Evolutionary conservation across 108 stramenopile genomes (phyloP).

Genomic region (Nannochloropsis oceanica): DNA sequence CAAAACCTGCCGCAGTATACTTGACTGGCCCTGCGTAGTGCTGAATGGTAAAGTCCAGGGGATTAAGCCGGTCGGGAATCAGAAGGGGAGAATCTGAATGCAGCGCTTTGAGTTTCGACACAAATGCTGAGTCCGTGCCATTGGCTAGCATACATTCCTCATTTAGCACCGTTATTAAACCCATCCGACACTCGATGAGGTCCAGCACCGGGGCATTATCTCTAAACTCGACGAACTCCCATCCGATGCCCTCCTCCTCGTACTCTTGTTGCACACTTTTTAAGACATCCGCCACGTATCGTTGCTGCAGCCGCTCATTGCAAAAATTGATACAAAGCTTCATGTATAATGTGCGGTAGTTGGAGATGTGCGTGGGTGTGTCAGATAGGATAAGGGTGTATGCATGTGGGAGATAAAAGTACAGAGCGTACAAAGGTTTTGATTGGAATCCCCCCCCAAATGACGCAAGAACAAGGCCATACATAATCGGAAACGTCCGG

Average conservation of each 20-base stretch:
- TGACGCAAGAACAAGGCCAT: too few species aligned
- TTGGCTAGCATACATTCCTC: constrained; percentile 46
- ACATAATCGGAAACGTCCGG: too few species aligned
- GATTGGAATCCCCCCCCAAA: too few species aligned
- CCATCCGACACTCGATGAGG: constrained; percentile 52
- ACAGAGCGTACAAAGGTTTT: too few species aligned
- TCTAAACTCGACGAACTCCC: constrained; percentile 54
- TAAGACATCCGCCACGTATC: constrained; percentile 39
- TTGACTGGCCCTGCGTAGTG: constrained; percentile 38
- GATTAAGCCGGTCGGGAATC: constrained; percentile 6
- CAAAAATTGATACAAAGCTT: constrained; percentile 36
- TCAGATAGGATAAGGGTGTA: too few species aligned
- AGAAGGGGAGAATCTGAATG: constrained; percentile 16
- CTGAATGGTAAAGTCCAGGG: constrained; percentile 17
- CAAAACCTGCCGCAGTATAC: constrained; percentile 57
- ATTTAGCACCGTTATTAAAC: constrained; percentile 45
- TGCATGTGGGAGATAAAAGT: too few species aligned
- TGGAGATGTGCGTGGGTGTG: too few species aligned
- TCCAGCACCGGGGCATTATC: constrained; percentile 67
- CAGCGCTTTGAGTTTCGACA: constrained; percentile 33
- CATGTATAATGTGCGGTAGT: not conserved
- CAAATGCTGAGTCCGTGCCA: constrained; percentile 37
- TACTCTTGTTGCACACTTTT: constrained; percentile 51
- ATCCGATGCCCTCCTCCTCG: constrained; percentile 64
- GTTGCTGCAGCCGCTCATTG: constrained; percentile 47